A percentile compares a stretch with the other conserved stretches of the same genome.
Conservation (phyloP, 2,329 filamentous ascomycete species). For the Alternaria postmessia region DNA sequence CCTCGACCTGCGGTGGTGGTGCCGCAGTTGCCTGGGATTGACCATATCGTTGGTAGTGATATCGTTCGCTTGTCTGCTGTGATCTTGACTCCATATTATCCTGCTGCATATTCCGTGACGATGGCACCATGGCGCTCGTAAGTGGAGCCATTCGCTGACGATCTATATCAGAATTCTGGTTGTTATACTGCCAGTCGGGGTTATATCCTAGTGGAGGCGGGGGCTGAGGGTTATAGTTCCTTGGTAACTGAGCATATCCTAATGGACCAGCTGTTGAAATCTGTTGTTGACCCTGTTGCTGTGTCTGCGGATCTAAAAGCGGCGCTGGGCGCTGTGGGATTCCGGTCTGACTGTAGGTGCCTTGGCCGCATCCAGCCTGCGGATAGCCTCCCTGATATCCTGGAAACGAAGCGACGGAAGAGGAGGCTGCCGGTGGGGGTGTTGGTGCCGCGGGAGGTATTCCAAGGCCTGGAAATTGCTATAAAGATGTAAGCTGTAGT, state of each 20-base stretch:
- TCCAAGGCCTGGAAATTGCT: conserved; percentile 33
- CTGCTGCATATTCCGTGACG: conserved; percentile 14
- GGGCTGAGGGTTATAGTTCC: conserved; percentile 17
- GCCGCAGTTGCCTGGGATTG: conserved; percentile 16
- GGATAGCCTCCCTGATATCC: conserved; percentile 22
- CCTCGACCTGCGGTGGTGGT: conserved; percentile 21
- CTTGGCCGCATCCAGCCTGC: conserved; percentile 20
- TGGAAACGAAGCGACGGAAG: conserved; percentile 30
- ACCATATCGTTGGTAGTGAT: conserved; percentile 26
- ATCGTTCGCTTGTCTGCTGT: conserved; percentile 25
- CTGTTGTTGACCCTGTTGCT: conserved; percentile 18
- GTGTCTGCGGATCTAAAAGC: conserved; percentile 22
- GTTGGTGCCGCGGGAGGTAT: conserved; percentile 38
- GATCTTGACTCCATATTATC: conserved; percentile 21
- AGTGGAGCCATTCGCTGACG: conserved; percentile 6
- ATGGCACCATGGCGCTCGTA: conserved; percentile 22
- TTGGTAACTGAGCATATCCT: conserved; percentile 21
- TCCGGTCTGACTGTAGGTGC: conserved; percentile 16
- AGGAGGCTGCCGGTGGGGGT: conserved; percentile 34
- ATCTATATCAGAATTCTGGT: conserved; percentile 18
- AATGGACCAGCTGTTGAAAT: conserved; percentile 11
- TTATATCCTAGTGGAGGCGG: conserved; percentile 23
- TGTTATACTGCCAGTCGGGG: conserved; percentile 28
- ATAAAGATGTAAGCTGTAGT: conserved; percentile 15
- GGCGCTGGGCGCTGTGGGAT: conserved; percentile 30